Percentiles rank a stretch among this genome's conserved stretches.
These are phyloP conservation scores for Phyllosticta citriasiana DNA, from an alignment of 2,329 filamentous ascomycete genomes.

Conservation along the genomic window DNA sequence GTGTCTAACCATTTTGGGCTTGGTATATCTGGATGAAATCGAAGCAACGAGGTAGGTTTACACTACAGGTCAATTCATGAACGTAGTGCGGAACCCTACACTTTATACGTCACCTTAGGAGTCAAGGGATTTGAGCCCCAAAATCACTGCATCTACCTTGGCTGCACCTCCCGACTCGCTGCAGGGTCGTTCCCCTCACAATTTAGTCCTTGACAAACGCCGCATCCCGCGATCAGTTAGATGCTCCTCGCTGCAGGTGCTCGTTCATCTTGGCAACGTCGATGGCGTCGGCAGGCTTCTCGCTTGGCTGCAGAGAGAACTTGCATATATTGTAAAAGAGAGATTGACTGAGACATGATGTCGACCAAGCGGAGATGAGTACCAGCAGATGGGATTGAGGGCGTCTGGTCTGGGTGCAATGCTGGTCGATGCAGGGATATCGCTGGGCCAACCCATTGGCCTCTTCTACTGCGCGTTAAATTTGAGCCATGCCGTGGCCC, in stretches of 20 bases:
- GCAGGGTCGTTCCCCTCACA: slow-evolving; percentile 4
- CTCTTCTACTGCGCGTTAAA: neutral
- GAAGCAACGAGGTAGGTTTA: neutral
- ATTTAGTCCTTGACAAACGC: neutral
- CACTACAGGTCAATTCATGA: neutral
- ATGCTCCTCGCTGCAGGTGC: neutral
- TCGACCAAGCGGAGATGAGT: neutral
- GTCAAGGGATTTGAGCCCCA: neutral
- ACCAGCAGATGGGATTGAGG: neutral
- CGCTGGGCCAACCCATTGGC: neutral
- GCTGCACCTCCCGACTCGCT: neutral
- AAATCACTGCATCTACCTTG: neutral
- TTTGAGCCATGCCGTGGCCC: neutral
- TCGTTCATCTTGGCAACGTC: neutral
- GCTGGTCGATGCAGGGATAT: neutral
- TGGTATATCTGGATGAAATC: neutral
- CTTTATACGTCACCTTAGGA: slow-evolving; percentile 1
- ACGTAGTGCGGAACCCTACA: neutral
- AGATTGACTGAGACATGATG: neutral
- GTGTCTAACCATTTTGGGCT: neutral
- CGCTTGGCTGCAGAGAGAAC: neutral
- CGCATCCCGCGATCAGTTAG: neutral
- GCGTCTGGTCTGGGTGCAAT: neutral
- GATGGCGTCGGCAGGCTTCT: neutral
- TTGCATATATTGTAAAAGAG: neutral